Evolutionary conservation across 495 filamentous ascomycete genomes (phyloP), one percentile per base, ranked within the genome.

Genomic region (Hypoxylon cercidicola): DNA sequence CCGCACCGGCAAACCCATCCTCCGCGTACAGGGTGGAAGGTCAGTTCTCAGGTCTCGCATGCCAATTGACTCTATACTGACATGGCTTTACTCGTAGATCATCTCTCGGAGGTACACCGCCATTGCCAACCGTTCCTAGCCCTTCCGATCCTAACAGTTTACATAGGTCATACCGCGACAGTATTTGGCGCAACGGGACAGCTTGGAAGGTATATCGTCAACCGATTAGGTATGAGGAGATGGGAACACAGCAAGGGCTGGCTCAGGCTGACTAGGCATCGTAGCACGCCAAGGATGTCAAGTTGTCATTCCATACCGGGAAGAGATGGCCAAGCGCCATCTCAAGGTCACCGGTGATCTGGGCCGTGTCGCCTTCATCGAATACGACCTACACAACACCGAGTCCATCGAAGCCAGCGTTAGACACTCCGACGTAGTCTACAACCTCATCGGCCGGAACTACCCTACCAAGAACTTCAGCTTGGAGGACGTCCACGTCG

Each of bases 391-490:
- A 55, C 88, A 88, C 70, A 99, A 99, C 80, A 98, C 93, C 47
- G 85, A 90, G 68, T 97, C 94, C 18, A 93, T 99, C 67, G 95
- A 99, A 76, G 93, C 95, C 79, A 93, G 90, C 66, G 94, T 99
- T 39, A 85, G 95, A 72, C 95, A 99, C 78, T 97, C 93, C 28
- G 95, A 99, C 71, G 87, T 97, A 50, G 95, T 99, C 45, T 97
- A 93, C 84, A 99, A 98, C 77, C 85, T 99, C 64, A 82, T 97
- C 64, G 95, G 95, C 50, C 90, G 93, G 25, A 88, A 92, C 71
- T 97, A 98, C 72, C 91, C 94, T 65, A 99, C 95, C 63, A 99
- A 99, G 84, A 99, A 99, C 82, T 99, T 97, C 81, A 84, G 87
- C 43, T 86, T 95, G 55, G 89, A 91, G 58, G 93, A 97, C 75